Base-by-base conservation (phyloP, 2,329 filamentous ascomycete species). In the Aureobasidium namibiae region DNA sequence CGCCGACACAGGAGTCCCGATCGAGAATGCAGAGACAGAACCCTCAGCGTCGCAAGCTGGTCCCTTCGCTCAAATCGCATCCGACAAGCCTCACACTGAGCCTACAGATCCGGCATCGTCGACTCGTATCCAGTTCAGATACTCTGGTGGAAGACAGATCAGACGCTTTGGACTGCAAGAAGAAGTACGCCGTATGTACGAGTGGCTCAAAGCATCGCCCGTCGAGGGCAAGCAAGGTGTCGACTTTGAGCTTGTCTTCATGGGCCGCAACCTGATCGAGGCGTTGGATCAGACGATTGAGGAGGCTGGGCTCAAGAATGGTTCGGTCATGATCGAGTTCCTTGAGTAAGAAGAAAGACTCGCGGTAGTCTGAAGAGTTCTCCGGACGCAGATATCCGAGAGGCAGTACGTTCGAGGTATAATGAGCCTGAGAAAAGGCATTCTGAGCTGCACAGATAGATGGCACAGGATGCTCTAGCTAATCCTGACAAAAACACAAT, bases 281-380 rank as follows among this genome's bases (percentile, higher is more conserved):
- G 75, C 79, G 58, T 77, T 96, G 50, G 86, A 91, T 49, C 54
- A 63, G 49, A 89, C 85, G 0, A 88, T 99, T 61, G 84, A 84
- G 65, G 87, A 90, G 68, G 90, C 88, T 0, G 90, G 92, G 0
- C 74, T 99, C 66, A 95, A 94, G 78, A 92, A 95, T 69, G 91
- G 88, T 3, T 96, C 91, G 0, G 87, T 99, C 8, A 96, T 96
- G 90, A 87, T 99, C 65, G 94, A 96, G 72, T 95, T 91, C 68
- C 60, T 67, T 31, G 66, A 69, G 46, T 57, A 39, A 23, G 33
- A 2, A 23, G 16, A 18, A n/a, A 54, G 50, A 45, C 29, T 21
- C 24, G 18, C 16, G 26, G 34, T 16, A 16, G 50, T 41, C 24
- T 29, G 14, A 14, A 9, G 26, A 29, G 18, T 10, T 8, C 9